phyloP scores from a whole-genome alignment of 1,139 yeast species.

The Geotrichum aggregatum region DNA sequence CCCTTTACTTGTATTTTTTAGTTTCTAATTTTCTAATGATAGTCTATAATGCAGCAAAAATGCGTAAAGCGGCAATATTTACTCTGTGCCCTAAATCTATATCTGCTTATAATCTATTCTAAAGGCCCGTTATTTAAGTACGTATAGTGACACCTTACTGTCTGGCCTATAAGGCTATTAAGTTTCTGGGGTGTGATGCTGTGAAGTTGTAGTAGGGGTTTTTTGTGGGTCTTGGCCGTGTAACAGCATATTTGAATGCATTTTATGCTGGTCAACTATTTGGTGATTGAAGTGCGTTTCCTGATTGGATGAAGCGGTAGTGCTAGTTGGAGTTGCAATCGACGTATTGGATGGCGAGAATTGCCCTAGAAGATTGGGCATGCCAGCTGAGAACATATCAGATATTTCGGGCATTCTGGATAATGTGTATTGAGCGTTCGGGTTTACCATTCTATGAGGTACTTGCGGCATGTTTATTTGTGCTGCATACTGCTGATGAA shows the following conservation, averaged over 20 bases:
- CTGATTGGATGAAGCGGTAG: slow-evolving; percentile 4
- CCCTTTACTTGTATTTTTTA: too few species aligned
- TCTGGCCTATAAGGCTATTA: background rate
- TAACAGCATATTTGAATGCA: background rate
- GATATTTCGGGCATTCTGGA: slow-evolving; percentile 7
- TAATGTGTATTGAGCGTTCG: slow-evolving; percentile 4
- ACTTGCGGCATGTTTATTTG: slow-evolving; percentile 1
- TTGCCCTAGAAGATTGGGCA: slow-evolving; percentile 7
- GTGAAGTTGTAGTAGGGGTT: background rate
- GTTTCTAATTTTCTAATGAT: too few species aligned
- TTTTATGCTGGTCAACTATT: background rate
- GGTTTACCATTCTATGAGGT: background rate
- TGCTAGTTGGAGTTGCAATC: background rate
- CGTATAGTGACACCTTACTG: background rate
- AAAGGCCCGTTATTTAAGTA: too few species aligned
- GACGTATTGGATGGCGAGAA: slow-evolving; percentile 8
- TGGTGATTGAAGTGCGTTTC: slow-evolving; percentile 3
- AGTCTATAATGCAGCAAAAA: too few species aligned
- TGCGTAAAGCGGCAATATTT: too few species aligned
- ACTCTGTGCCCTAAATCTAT: too few species aligned
- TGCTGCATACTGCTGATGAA: background rate
- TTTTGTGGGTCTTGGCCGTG: background rate
- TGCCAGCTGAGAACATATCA: slow-evolving; percentile 9
- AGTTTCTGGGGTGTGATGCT: background rate
- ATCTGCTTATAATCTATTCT: too few species aligned